phyloP scores from a whole-genome alignment of 176 grass and related monocot species.

The Musa schizocarpa region DNA sequence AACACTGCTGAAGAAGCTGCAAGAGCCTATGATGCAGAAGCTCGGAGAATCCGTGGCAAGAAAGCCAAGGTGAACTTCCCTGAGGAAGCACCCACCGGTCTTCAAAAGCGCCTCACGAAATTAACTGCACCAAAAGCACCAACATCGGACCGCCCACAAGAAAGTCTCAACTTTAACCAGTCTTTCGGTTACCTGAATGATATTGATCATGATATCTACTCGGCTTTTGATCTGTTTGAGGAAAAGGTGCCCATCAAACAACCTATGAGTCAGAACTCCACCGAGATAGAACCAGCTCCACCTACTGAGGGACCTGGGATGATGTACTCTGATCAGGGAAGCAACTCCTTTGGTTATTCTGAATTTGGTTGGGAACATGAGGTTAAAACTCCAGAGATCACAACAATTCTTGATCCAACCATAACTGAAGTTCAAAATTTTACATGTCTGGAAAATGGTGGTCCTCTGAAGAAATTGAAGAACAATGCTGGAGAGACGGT shows the following conservation, averaged over 20 bases:
- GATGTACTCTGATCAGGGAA: slow-evolving; percentile 42
- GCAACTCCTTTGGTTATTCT: slow-evolving; percentile 38
- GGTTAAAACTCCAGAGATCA: slow-evolving; percentile 35
- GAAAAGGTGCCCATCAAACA: slow-evolving; percentile 25
- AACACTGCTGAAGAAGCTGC: slow-evolving; percentile 28
- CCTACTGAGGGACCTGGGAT: slow-evolving; percentile 13
- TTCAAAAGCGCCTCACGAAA: slow-evolving; percentile 21
- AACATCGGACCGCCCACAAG: slow-evolving; percentile 13
- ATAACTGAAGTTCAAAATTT: slow-evolving; percentile 17
- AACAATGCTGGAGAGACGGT: slow-evolving; percentile 37
- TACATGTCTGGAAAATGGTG: slow-evolving; percentile 24
- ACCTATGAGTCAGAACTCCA: slow-evolving; percentile 16
- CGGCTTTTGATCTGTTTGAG: slow-evolving; percentile 38
- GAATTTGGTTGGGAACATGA: slow-evolving; percentile 47
- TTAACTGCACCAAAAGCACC: slow-evolving; percentile 17
- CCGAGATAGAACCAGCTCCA: slow-evolving; percentile 14
- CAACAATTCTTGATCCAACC: slow-evolving; percentile 26
- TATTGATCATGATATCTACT: slow-evolving; percentile 39
- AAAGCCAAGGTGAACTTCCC: slow-evolving; percentile 24
- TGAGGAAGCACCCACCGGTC: slow-evolving; percentile 1
- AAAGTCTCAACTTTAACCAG: slow-evolving; percentile 15
- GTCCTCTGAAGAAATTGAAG: slow-evolving; percentile 37
- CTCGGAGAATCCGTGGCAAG: slow-evolving; percentile 15
- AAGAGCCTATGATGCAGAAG: slow-evolving; percentile 17
- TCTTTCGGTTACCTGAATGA: slow-evolving; percentile 23